Conservation (phyloP, 139 green algal genomes). For the Raphidocelis subcapitata region DNA sequence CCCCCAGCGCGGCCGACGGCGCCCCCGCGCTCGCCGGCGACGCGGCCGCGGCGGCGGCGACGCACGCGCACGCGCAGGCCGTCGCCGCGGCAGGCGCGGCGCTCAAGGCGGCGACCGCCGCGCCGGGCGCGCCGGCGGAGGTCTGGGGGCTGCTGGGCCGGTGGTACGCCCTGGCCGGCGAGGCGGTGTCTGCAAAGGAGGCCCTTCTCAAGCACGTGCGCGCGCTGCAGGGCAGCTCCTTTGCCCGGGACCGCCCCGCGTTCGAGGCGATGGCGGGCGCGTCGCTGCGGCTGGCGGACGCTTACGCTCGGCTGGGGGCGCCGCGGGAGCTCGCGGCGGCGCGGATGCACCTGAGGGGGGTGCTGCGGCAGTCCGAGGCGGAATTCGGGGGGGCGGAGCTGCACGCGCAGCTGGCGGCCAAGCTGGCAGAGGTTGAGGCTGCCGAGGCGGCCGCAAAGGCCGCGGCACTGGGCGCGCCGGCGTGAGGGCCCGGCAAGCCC, state of each 20-base stretch:
- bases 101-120: conserved; percentile 33
- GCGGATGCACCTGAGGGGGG: conserved; percentile 68
- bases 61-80: conserved; percentile 30
- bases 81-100: conserved; percentile 20
- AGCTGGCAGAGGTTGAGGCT: conserved; percentile 23
- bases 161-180: conserved; percentile 48
- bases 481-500: too few relatives aligned
- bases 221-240: conserved; percentile 49
- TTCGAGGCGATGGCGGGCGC: conserved; percentile 62
- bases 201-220: conserved; percentile 46
- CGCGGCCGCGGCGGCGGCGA: conserved; percentile 10
- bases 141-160: conserved; percentile 50
- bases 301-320: conserved; percentile 28
- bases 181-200: conserved; percentile 52
- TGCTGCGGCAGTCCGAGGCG: conserved; percentile 63
- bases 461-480: neutral
- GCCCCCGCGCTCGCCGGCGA: conserved; percentile 1
- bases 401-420: conserved; percentile 11
- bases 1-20: neutral
- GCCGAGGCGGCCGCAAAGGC: conserved; percentile 22
- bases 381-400: conserved; percentile 32
- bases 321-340: conserved; percentile 57
- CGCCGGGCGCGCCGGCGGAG: conserved; percentile 1
- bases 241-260: conserved; percentile 36
- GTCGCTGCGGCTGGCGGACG: conserved; percentile 33